Conservation (phyloP, 768 basidiomycete species). For the Trametes punicea region DNA sequence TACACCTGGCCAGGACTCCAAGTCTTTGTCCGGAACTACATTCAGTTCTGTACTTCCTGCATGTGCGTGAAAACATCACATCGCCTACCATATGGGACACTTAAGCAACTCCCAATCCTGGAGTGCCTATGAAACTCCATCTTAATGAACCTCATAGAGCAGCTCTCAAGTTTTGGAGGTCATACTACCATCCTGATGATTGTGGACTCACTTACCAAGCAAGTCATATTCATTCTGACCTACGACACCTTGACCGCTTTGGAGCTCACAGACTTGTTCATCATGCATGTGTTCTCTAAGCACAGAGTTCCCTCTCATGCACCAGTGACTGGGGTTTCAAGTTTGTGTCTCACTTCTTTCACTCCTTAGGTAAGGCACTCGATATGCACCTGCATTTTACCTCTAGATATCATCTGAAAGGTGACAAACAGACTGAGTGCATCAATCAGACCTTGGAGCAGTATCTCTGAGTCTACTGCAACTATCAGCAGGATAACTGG, state of each 20-base stretch:
- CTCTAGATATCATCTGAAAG: slow-evolving; percentile 43
- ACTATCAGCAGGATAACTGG: too few species aligned
- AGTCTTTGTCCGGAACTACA: too few species aligned
- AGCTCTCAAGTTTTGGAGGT: slow-evolving; percentile 18
- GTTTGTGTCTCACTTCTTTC: slow-evolving; percentile 33
- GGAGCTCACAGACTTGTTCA: slow-evolving; percentile 20
- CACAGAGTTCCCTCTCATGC: slow-evolving; percentile 9
- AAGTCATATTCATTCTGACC: too few species aligned
- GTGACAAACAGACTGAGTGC: slow-evolving; percentile 39
- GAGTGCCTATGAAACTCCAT: too few species aligned
- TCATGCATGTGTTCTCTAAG: slow-evolving; percentile 15
- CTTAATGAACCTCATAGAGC: too few species aligned
- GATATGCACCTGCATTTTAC: slow-evolving; percentile 32
- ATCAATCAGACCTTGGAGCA: slow-evolving; percentile 39
- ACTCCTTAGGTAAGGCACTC: slow-evolving; percentile 26
- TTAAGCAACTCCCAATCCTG: too few species aligned
- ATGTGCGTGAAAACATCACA: too few species aligned
- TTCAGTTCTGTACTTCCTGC: too few species aligned
- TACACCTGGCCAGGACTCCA: too few species aligned
- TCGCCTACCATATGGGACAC: too few species aligned
- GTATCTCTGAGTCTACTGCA: slow-evolving; percentile 33
- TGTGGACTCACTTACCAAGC: slow-evolving; percentile 19
- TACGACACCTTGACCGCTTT: slow-evolving; percentile 19
- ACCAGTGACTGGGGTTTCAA: slow-evolving; percentile 16
- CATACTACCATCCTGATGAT: slow-evolving; percentile 19